phyloP scores from a whole-genome alignment of 192 early-diverging fungal genomes.

The Lobosporangium transversale region DNA sequence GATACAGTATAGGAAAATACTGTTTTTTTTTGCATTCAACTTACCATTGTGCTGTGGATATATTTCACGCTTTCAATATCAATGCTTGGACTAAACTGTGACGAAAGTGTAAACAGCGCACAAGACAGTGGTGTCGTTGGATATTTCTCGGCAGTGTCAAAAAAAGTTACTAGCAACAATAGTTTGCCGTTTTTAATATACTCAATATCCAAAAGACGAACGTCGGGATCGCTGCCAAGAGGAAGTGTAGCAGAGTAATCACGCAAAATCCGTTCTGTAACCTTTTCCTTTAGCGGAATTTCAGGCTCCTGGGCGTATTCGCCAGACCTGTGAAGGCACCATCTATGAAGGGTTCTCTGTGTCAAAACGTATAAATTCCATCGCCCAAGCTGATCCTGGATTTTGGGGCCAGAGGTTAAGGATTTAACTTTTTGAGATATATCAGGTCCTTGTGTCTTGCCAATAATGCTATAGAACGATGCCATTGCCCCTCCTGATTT shows the following conservation, averaged over 20 bases:
- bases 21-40: neutral
- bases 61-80: constrained; percentile 44
- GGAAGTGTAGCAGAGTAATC: constrained; percentile 23
- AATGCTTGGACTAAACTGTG: constrained; percentile 20
- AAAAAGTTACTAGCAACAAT: constrained; percentile 33
- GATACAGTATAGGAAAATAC: too few species aligned
- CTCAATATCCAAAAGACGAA: constrained; percentile 35
- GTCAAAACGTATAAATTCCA: constrained; percentile 45
- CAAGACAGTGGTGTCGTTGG: constrained; percentile 20
- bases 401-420: constrained; percentile 44
- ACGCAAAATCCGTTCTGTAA: constrained; percentile 23
- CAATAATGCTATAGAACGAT: constrained; percentile 41
- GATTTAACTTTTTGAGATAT: constrained; percentile 31
- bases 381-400: constrained; percentile 36
- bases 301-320: constrained; percentile 27
- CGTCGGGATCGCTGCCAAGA: constrained; percentile 24
- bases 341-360: constrained; percentile 26
- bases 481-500: constrained; percentile 23
- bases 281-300: constrained; percentile 18
- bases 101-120: constrained; percentile 26
- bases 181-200: constrained; percentile 43
- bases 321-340: constrained; percentile 37
- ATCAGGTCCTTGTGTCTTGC: constrained; percentile 22
- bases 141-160: constrained; percentile 7
- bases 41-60: constrained; percentile 37